Conservation (phyloP, 805 yeast species). For the Saccharomycopsis amapae region DNA sequence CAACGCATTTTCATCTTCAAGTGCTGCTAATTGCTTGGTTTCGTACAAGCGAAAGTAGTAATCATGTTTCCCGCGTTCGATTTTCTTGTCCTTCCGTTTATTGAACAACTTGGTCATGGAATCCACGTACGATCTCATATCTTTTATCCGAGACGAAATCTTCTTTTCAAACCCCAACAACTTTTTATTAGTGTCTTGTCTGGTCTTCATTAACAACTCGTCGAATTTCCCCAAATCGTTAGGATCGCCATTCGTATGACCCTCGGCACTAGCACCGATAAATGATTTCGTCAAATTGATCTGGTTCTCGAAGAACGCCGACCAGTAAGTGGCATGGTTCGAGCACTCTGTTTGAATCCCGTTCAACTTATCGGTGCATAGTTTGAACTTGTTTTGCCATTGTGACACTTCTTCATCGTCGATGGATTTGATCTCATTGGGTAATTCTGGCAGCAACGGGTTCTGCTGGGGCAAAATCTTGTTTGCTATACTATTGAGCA, state of each 20-base stretch:
- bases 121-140: conserved; percentile 29
- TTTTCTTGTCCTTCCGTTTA: conserved; percentile 30
- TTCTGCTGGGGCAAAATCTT: conserved; percentile 5
- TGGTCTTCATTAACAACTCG: conserved; percentile 2
- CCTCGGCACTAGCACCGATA: neutral
- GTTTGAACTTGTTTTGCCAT: conserved; percentile 14
- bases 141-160: conserved; percentile 20
- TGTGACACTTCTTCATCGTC: conserved; percentile 13
- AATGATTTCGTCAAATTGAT: neutral
- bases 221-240: conserved; percentile 6
- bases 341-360: conserved; percentile 13
- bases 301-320: conserved; percentile 20
- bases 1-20: conserved; percentile 26
- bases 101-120: conserved; percentile 31
- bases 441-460: conserved; percentile 5
- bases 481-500: conserved; percentile 15
- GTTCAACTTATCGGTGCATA: conserved; percentile 7
- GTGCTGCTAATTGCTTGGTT: conserved; percentile 26
- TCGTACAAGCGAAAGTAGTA: conserved; percentile 21
- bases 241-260: neutral
- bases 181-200: conserved; percentile 10
- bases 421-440: conserved; percentile 7
- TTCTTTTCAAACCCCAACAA: conserved; percentile 17
- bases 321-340: conserved; percentile 20
- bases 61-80: conserved; percentile 26